Evolutionary conservation across 495 filamentous ascomycete species (phyloP), one percentile per base, ranked within the genome.

Genomic region (Xylaria curta): DNA sequence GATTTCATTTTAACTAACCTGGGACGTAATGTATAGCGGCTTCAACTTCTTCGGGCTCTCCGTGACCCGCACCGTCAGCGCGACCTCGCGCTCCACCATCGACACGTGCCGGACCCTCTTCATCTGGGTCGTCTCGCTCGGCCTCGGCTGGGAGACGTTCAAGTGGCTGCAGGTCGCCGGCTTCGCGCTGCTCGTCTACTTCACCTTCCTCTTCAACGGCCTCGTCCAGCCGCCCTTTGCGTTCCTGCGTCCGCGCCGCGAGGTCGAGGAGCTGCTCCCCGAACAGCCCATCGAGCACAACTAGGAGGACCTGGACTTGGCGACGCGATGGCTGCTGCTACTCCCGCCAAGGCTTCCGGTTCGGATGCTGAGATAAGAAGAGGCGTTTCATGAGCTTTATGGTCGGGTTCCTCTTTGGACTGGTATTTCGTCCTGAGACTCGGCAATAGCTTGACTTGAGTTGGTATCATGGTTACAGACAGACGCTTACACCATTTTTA

Each of bases 41-140:
- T 99, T 98, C 89, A 99, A 99, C 84, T 98, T 95, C 86, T 99
- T 99, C 82, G 96, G 96, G 40, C 89, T 99, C 19, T 93, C 91
- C 6, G 95, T 99, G 9, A 99, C 96, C 3, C 89, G 93, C 47
- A 89, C 82, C 73, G 94, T 99, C 64, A 93, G 90, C 54, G 96
- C 96, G 26, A 99, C 96, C 0, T 92, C 95, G 0, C 90, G 96
- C 62, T 97, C 93, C 68, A 97, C 94, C 15, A 98, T 99, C 74
- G 96, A 99, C 79, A 99, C 97, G 1, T 98, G 94, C 85, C 91
- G 96, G 1, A 99, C 96, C 0, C 87, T 99, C 3, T 98, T 98
- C 86, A 98, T 99, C 83, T 99, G 96, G 96, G 87, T 99, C 36
- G 93, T 97, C 21, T 97, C 93, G 4, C 87, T 99, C 12, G 94